Percentiles rank a stretch among this genome's conserved stretches.
Evolutionary conservation across 345 rosid genomes (phyloP).

Genomic region (Ceriops tagal): DNA sequence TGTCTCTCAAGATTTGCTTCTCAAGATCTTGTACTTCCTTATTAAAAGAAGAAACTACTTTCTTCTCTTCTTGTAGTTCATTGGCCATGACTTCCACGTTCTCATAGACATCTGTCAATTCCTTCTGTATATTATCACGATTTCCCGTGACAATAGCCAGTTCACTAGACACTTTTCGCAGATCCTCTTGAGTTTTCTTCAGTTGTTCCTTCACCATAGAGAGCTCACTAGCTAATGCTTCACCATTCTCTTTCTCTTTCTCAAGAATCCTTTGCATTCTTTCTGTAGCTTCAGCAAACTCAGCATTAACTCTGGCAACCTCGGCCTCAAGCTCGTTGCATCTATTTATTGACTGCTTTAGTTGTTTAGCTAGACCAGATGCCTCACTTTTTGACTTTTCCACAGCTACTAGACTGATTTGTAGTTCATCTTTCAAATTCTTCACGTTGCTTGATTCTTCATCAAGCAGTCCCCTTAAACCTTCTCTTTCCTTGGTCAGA

Average conservation of each 20-base stretch:
- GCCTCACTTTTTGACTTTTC: conserved; percentile 46
- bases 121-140: conserved; percentile 51
- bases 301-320: conserved; percentile 44
- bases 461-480: conserved; percentile 46
- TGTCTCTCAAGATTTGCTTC: conserved; percentile 61
- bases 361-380: conserved; percentile 51
- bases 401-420: conserved; percentile 43
- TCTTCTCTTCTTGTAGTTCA: conserved; percentile 58
- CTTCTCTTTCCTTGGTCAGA: conserved; percentile 57
- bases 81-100: conserved; percentile 52
- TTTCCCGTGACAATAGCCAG: conserved; percentile 42
- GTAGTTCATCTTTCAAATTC: conserved; percentile 58
- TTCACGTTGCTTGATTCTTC: conserved; percentile 37
- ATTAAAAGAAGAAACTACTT: conserved; percentile 40
- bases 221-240: conserved; percentile 52
- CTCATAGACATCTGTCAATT: conserved; percentile 53
- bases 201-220: conserved; percentile 44
- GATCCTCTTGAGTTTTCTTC: conserved; percentile 48
- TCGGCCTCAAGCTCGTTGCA: conserved; percentile 60
- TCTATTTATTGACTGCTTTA: conserved; percentile 42
- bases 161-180: conserved; percentile 40
- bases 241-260: conserved; percentile 41
- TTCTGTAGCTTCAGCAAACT: conserved; percentile 45
- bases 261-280: conserved; percentile 41
- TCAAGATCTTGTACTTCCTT: conserved; percentile 60